Evolutionary conservation across 2,329 filamentous ascomycete genomes (phyloP), one percentile per base, ranked within the genome.

Genomic region (Fusarium sp.): DNA sequence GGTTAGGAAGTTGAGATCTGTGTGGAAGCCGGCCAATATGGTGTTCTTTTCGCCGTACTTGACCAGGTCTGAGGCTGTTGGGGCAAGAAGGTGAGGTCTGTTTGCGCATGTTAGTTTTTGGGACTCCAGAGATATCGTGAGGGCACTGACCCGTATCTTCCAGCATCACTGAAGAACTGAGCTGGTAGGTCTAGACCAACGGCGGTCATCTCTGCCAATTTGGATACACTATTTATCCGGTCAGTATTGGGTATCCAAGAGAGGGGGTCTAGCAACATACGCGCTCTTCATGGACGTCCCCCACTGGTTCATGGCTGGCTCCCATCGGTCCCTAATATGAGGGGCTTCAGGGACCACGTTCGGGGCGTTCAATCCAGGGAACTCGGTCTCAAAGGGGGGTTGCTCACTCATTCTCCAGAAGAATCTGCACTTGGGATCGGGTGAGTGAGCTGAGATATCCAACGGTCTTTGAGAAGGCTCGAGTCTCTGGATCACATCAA

Each of bases 1-100:
- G 72, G 88, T 90, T 58, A 90, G 83, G 78, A 90, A 90, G 83
- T 90, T 90, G 64, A 90, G 86, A 76, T 90, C 88, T 2, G 88
- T 90, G 79, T 90, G 88, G 82, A 90, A 90, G 42, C 88, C 88
- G 21, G 88, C 88, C 21, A 90, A 85, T 75, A 90, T 90, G 55
- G 87, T 90, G 81, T 89, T 84, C 56, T 83, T 81, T 7, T 78
- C 52, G 51, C 86, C 86, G 80, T 89, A 88, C 64, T 85, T 87
- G 18, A 70, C 60, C 18, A 90, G 84, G 76, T 90, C 87, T 0
- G 88, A 90, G 3, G 88, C 87, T 4, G 88, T 90, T 1, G 88
- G 88, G 3, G 88, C 88, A 21, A 90, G 86, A 49, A 90, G 85
- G 72, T 90, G 88, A 6, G 88, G 88, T n/a, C 87, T 88, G 52